Conservation (phyloP, 495 filamentous ascomycete species). For the Cryomyces antarcticus region DNA sequence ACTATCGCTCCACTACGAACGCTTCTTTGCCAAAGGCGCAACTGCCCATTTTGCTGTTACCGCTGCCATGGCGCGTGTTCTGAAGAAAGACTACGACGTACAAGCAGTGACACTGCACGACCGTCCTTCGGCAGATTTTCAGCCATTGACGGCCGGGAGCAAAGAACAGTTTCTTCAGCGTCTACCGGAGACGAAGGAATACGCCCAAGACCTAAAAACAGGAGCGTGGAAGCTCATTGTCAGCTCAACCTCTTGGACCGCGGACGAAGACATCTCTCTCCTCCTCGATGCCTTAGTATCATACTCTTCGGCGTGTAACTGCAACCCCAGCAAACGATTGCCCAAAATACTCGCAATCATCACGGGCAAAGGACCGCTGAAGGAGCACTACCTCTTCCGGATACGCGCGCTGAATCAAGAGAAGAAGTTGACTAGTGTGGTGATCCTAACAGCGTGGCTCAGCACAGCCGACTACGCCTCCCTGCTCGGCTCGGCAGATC, state of each 20-base stretch:
- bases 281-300: conserved; percentile 64
- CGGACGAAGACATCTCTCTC: conserved; percentile 84
- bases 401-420: conserved; percentile 36
- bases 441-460: conserved; percentile 65
- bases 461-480: conserved; percentile 64
- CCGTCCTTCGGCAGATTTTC: conserved; percentile 64
- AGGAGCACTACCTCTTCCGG: conserved; percentile 45
- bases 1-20: conserved; percentile 60
- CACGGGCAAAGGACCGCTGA: conserved; percentile 80
- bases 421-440: conserved; percentile 42
- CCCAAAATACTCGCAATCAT: conserved; percentile 68
- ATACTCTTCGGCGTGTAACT: conserved; percentile 41
- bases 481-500: conserved; percentile 69
- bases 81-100: conserved; percentile 42
- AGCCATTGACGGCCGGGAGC: conserved; percentile 34
- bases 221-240: conserved; percentile 48
- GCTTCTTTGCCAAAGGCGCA: conserved; percentile 42
- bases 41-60: conserved; percentile 72
- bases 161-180: conserved; percentile 37
- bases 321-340: conserved; percentile 13
- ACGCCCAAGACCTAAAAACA: conserved; percentile 32
- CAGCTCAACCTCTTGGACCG: conserved; percentile 88
- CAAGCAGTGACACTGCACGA: conserved; percentile 55
- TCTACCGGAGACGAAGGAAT: conserved; percentile 35
- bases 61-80: conserved; percentile 58